Evolutionary conservation across 1,284 basidiomycete species (phyloP), one percentile per base, ranked within the genome.

Genomic region (Ustilago vetiveriae): DNA sequence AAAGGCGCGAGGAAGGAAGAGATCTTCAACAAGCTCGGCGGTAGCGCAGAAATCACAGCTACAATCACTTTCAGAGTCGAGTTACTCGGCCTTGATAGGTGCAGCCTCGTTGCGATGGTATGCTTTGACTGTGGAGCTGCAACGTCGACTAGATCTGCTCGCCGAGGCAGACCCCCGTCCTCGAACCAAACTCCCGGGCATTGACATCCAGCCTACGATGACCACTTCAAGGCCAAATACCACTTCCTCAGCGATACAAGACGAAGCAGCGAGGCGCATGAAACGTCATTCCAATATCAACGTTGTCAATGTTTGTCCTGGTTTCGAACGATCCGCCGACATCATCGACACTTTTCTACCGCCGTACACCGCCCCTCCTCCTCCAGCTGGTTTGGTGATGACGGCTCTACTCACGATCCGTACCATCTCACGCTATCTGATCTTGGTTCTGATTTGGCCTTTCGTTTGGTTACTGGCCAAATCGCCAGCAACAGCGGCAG

Each of bases 291-390:
- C 65, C 35, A 78, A 79, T 44, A 72, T 80, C n/a, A 56, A 53
- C 5, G 53, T 71, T 14, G 36, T 80, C 51, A 58, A 66, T 24
- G 74, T 80, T n/a, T 78, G 74, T 39, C 60, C 75, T n/a, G 78
- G 78, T 22, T 80, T 79, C 47, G 76, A 80, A 43, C 43, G 77
- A 7, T 52, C 60, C 8, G 24, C 56, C 9, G 71, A 76, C 21
- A 43, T 76, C 27, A 49, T 72, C 23, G 52, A 58, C 3, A 59
- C 60, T 3, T 72, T 69, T 21, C 32, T 69, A 3, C 50, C 59
- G n/a, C 39, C 27, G n/a, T n/a, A n/a, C n/a, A n/a, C n/a, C n/a
- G n/a, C n/a, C n/a, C n/a, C n/a, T n/a, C n/a, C n/a, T n/a, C n/a
- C n/a, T n/a, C n/a, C n/a, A n/a, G n/a, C n/a, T n/a, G n/a, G n/a